phyloP scores from a whole-genome alignment of 805 yeast species.

The Wilhelminamyces savonicus region DNA sequence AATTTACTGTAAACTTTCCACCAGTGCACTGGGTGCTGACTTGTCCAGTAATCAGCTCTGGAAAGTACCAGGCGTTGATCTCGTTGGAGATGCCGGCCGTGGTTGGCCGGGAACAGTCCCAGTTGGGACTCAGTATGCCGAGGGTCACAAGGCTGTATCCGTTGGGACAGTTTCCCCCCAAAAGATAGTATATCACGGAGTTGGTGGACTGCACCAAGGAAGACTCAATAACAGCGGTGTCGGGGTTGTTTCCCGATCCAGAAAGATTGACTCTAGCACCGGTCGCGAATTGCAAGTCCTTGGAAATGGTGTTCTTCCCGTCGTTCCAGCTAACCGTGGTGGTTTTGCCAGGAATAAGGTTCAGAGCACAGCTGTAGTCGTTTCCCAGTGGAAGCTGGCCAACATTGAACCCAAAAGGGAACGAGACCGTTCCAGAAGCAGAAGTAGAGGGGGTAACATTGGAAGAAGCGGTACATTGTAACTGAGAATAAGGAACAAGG shows the following conservation, averaged over 20 bases:
- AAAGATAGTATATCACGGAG: no score
- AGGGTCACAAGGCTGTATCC: conserved; percentile 16
- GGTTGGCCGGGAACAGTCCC: conserved; percentile 17
- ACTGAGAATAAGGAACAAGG: conserved; percentile 7
- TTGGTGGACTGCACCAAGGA: no score
- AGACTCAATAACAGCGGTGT: conserved; percentile 4
- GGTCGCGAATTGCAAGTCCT: neutral
- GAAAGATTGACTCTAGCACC: neutral
- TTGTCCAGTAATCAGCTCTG: conserved; percentile 4
- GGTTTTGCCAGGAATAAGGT: conserved; percentile 11
- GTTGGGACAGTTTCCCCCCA: conserved; percentile 10
- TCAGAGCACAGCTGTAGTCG: no score
- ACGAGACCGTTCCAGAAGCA: conserved; percentile 12
- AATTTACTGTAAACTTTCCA: conserved; percentile 5
- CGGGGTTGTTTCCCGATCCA: conserved; percentile 1
- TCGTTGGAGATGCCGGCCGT: conserved; percentile 13
- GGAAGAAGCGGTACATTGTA: conserved; percentile 13
- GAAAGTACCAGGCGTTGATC: conserved; percentile 16
- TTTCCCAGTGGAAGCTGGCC: conserved; percentile 6
- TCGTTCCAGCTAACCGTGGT: conserved; percentile 9
- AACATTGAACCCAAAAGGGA: conserved; percentile 17
- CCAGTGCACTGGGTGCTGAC: neutral
- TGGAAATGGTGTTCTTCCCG: conserved; percentile 6
- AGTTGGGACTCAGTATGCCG: conserved; percentile 8
- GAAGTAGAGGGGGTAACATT: conserved; percentile 6